phyloP scores from a whole-genome alignment of 192 early-diverging fungal species.

The Chytriomyces confervae region DNA sequence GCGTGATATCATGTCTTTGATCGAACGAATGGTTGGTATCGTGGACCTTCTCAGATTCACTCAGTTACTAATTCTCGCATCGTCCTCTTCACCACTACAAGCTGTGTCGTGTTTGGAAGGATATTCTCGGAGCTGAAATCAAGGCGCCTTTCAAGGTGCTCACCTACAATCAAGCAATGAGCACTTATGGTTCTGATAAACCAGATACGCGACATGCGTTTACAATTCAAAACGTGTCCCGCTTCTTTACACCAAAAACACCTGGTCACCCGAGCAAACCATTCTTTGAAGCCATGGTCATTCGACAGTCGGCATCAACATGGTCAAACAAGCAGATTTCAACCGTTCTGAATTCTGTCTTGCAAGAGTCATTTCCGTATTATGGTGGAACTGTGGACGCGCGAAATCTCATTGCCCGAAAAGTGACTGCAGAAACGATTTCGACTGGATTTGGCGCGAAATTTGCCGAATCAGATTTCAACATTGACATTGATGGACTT shows the following conservation, averaged over 20 bases:
- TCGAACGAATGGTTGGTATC: slow-evolving; percentile 70
- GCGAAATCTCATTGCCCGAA: slow-evolving; percentile 49
- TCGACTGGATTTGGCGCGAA: slow-evolving; percentile 39
- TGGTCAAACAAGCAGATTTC: too few relatives aligned
- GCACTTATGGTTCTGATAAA: slow-evolving; percentile 87
- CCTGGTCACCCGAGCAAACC: too few relatives aligned
- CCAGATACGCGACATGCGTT: slow-evolving; percentile 85
- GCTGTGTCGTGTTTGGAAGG: slow-evolving; percentile 62
- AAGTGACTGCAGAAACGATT: slow-evolving; percentile 56
- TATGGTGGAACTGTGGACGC: slow-evolving; percentile 32
- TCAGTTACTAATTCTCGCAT: not conserved
- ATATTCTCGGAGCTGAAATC: slow-evolving; percentile 59
- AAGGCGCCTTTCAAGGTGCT: slow-evolving; percentile 69
- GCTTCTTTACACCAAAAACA: not conserved
- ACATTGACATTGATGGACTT: not conserved
- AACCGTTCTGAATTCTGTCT: slow-evolving; percentile 19
- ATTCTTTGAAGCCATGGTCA: slow-evolving; percentile 36
- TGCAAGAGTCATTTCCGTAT: slow-evolving; percentile 39
- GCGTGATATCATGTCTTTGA: slow-evolving; percentile 70
- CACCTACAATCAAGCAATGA: slow-evolving; percentile 84
- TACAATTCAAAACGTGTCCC: slow-evolving; percentile 55
- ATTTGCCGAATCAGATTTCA: not conserved
- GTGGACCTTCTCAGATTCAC: not conserved
- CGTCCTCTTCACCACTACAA: too few relatives aligned
- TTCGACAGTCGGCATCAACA: not conserved